These are phyloP conservation scores for Xerocomellus chrysenteron DNA, from an alignment of 768 basidiomycete genomes.

Conservation along the genomic window DNA sequence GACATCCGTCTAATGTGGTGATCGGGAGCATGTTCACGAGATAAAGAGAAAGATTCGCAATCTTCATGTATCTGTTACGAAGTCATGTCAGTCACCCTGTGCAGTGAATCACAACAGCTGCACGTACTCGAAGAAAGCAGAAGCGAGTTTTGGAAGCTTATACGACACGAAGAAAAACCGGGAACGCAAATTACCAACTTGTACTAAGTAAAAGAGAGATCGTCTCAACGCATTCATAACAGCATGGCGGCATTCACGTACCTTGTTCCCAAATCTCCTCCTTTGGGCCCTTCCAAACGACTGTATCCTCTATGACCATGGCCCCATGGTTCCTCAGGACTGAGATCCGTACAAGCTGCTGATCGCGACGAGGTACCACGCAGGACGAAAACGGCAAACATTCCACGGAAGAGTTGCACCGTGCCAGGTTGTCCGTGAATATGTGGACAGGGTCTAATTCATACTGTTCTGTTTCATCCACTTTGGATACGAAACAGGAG, in stretches of 20 bases:
- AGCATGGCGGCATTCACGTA: constrained; percentile 26
- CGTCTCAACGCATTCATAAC: background rate
- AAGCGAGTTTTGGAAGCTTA: constrained; percentile 24
- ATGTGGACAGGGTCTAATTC: constrained; percentile 60
- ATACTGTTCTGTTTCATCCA: constrained; percentile 33
- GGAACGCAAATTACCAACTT: constrained; percentile 49
- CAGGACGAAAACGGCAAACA: constrained; percentile 48
- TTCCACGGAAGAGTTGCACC: constrained; percentile 42
- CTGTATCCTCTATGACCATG: constrained; percentile 32
- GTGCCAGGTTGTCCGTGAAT: constrained; percentile 34
- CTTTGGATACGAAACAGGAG: constrained; percentile 47
- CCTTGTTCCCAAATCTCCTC: constrained; percentile 68
- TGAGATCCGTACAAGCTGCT: constrained; percentile 57
- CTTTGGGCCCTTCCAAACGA: constrained; percentile 75
- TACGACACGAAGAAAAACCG: constrained; percentile 19
- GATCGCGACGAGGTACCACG: constrained; percentile 47
- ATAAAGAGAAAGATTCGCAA: constrained; percentile 74
- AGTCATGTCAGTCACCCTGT: background rate
- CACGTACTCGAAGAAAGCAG: constrained; percentile 58
- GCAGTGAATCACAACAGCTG: background rate
- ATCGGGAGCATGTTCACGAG: constrained; percentile 82
- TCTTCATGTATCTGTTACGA: constrained; percentile 53
- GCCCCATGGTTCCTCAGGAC: constrained; percentile 24
- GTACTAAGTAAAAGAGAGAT: constrained; percentile 39
- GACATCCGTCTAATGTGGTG: constrained; percentile 66